Evolutionary conservation across 2,329 filamentous ascomycete genomes (phyloP).

Genomic region (Scedosporium apiospermum): DNA sequence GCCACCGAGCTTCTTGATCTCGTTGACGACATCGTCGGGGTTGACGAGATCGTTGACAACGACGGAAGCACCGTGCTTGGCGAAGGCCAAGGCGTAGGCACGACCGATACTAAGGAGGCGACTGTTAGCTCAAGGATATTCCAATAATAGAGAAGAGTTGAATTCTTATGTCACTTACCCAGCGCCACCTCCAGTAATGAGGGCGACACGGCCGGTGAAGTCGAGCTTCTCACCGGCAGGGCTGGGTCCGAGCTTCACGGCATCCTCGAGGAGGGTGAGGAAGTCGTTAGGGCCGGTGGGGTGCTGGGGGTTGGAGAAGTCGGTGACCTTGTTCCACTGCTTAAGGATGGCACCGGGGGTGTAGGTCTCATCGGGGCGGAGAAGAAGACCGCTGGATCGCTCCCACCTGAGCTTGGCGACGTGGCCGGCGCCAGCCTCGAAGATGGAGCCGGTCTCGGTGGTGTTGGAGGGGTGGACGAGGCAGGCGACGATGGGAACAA

Average conservation of each 20-base stretch:
- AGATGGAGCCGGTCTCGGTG: slow-evolving; percentile 77
- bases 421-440: slow-evolving; percentile 88
- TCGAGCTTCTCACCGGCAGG: slow-evolving; percentile 64
- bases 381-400: slow-evolving; percentile 75
- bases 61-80: slow-evolving; percentile 71
- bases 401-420: slow-evolving; percentile 93
- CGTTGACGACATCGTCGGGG: slow-evolving; percentile 80
- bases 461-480: slow-evolving; percentile 80
- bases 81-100: slow-evolving; percentile 79
- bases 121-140: background rate
- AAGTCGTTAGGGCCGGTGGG: slow-evolving; percentile 83
- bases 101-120: slow-evolving; percentile 61
- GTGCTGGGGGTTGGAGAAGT: slow-evolving; percentile 79
- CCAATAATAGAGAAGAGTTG: background rate
- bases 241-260: slow-evolving; percentile 66
- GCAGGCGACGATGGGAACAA: slow-evolving; percentile 84
- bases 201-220: slow-evolving; percentile 75
- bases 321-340: slow-evolving; percentile 80
- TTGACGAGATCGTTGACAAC: slow-evolving; percentile 95
- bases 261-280: slow-evolving; percentile 73
- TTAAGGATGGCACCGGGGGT: slow-evolving; percentile 80
- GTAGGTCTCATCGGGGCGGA: slow-evolving; percentile 81
- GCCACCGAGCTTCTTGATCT: slow-evolving; percentile 84
- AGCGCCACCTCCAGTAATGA: slow-evolving; percentile 81
- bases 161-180: slow-evolving; percentile 37